Evolutionary conservation across 108 stramenopile species (phyloP), one percentile per base, ranked within the genome.

Genomic region (Skeletonema marinoi): DNA sequence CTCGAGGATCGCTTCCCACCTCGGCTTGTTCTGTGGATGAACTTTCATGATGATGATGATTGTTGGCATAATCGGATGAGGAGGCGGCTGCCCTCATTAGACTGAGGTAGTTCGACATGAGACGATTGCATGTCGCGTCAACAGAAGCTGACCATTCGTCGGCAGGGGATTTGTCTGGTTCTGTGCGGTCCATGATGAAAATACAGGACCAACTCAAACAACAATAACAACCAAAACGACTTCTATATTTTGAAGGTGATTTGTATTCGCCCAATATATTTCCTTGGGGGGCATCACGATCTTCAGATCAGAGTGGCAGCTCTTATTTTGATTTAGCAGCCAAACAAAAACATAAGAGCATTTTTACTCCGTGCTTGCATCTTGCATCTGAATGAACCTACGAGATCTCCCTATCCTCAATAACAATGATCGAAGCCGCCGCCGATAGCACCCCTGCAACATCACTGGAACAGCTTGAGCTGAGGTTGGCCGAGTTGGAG

Each of bases 41-140:
- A 60, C 78, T 50, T 32, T 78, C 85, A 71, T 46, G 74, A n/a
- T n/a, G n/a, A n/a, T n/a, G n/a, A n/a, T n/a, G n/a, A 48, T 75
- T 70, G 89, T 65, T 10, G 0, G 2, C 25, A 56, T n/a, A n/a
- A n/a, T 25, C 54, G 2, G 85, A 25, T 9, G 78, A 75, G 10
- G 93, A 88, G 10, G 91, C 83, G 7, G 91, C 92, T 30, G n/a
- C 84, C 19, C 89, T 73, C 10, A 96, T 66, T n/a, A 96, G 69
- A 50, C 88, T 89, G 30, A 88, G 75, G 70, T 96, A 96, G 60
- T 96, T 92, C 0, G 89, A 92, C 56, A 90, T 88, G 6, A 95
- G 71, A 25, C 94, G 88, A 82, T 96, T 96, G 89, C 88, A 87
- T 0, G 91, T 93, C 19, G 92, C 90, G 68, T 92, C 93, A 56